These are phyloP conservation scores for Gaillardinia entomophila DNA, from an alignment of 805 yeast species.

Conservation along the genomic window DNA sequence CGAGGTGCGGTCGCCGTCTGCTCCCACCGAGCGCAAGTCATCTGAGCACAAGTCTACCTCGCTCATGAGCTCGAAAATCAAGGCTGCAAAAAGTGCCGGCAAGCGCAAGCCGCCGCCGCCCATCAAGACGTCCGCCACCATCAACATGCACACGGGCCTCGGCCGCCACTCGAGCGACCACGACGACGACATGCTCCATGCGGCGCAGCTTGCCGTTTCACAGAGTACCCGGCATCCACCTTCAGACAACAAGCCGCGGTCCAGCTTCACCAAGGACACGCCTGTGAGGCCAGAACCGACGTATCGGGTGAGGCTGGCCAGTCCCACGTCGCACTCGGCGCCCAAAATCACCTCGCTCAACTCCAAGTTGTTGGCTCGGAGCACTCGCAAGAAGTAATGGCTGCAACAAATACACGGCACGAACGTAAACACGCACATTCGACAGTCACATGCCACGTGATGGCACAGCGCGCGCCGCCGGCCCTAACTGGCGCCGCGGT, in stretches of 20 bases:
- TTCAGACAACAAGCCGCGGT: slow-evolving; percentile 16
- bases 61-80: neutral
- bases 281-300: too few relatives aligned
- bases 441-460: too few relatives aligned
- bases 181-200: slow-evolving; percentile 31
- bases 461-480: too few relatives aligned
- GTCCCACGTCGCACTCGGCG: neutral
- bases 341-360: slow-evolving; percentile 48
- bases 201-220: slow-evolving; percentile 39
- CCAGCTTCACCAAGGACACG: slow-evolving; percentile 31
- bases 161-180: slow-evolving; percentile 6
- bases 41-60: neutral
- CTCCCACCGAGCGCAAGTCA: neutral
- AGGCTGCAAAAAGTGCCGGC: slow-evolving; percentile 7
- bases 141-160: slow-evolving; percentile 28
- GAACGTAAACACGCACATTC: too few relatives aligned
- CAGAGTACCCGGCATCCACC: too few relatives aligned
- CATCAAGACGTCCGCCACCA: slow-evolving; percentile 7
- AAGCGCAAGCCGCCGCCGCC: slow-evolving; percentile 31
- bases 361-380: slow-evolving; percentile 57
- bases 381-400: slow-evolving; percentile 37
- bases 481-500: too few relatives aligned
- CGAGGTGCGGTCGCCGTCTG: neutral
- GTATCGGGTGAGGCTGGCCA: neutral
- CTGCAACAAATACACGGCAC: too few relatives aligned